phyloP scores from a whole-genome alignment of 148 eudicot genomes.

The Heliosperma pusillum region DNA sequence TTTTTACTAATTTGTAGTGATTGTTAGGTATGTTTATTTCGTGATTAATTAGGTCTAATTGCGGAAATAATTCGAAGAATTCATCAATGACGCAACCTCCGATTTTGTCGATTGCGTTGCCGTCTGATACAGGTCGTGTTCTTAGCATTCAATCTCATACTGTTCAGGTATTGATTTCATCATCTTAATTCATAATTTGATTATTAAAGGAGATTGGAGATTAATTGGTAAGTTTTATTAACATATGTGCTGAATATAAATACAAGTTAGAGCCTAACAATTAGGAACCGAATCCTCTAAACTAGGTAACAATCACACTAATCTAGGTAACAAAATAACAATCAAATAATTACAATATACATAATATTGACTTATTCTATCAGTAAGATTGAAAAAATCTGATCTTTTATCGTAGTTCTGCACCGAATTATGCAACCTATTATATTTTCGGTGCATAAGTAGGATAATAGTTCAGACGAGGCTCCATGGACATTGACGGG shows the following conservation, averaged over 20 bases:
- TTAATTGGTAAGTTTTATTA: no score
- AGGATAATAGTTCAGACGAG: no score
- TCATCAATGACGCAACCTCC: slow-evolving; percentile 67
- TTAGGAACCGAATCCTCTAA: no score
- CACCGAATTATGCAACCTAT: background rate
- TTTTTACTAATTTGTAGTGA: background rate
- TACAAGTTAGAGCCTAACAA: no score
- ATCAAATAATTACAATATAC: no score
- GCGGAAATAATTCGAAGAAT: slow-evolving; percentile 27
- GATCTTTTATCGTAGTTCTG: background rate
- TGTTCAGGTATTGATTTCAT: slow-evolving; percentile 56
- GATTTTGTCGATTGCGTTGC: slow-evolving; percentile 72
- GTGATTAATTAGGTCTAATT: slow-evolving; percentile 11
- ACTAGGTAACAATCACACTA: no score
- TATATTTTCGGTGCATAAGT: no score
- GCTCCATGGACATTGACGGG: no score
- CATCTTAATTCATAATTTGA: background rate
- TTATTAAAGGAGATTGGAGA: no score
- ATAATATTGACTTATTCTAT: no score
- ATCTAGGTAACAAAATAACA: no score
- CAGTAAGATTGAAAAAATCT: background rate
- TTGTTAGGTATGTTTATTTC: background rate
- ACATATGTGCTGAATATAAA: no score
- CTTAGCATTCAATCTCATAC: slow-evolving; percentile 98
- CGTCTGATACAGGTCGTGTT: slow-evolving; percentile 88